Base-by-base conservation (phyloP, 2,329 filamentous ascomycete species). In the Fusarium paranaense region DNA sequence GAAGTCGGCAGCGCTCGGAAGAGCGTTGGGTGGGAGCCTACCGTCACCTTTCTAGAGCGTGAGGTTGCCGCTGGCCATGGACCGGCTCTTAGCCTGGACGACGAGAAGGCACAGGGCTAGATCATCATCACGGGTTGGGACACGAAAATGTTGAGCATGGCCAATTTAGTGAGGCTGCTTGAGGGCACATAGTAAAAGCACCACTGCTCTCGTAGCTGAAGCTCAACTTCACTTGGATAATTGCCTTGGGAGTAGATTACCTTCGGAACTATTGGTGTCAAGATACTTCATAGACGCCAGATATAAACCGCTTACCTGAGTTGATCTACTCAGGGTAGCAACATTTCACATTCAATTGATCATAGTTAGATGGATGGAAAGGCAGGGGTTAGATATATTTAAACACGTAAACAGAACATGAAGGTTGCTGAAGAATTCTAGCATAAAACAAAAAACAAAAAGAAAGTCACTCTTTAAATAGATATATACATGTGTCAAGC, bases 1-100 rank as follows among this genome's bases (percentile, higher is more conserved):
- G 85, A 88, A 76, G 83, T 83, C 3, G 82, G 80, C 18, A 35
- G 32, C 20, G 86, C 87, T 4, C 81, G 86, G 47, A 76, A 75
- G 38, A 82, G 81, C 7, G 76, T 74, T 66, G 71, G 58, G 10
- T 83, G 82, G 82, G 25, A 40, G 18, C 57, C 57, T 42, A 60
- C 38, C 9, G 22, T 25, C 27, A 60, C 57, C 6, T 60, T 60
- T 42, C 25, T 50, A 11, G 45, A 50, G 45, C 45, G 22, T n/a
- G 45, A 50, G 45, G 45, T 4, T 50, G 45, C 45, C 16, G 45
- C 45, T 50, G 16, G 45, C 25, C 45, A 50, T 50, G 45, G 25
- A 27, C 45, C 45, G 16, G 45, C 10, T 3, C 45, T 50, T 27
- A 50, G 25, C 45, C 22, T 50, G 14, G 45, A 30, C 25, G 25